These are phyloP conservation scores for Pseudocercospora eumusae DNA, from an alignment of 2,329 filamentous ascomycete species.

Conservation along the genomic window DNA sequence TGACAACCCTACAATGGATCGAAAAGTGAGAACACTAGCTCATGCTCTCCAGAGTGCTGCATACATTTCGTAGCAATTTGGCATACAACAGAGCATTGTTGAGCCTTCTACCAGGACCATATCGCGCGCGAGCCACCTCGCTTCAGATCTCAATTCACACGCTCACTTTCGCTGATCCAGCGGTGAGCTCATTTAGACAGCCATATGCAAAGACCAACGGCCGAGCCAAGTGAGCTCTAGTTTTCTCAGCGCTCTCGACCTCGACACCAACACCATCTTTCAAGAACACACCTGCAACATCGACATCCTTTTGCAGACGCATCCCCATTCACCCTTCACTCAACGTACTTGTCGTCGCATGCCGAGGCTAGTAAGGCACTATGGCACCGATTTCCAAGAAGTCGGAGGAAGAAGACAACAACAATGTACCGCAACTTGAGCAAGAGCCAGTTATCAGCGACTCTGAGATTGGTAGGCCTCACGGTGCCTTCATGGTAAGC, in stretches of 20 bases:
- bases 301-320: background rate
- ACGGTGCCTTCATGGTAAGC: background rate
- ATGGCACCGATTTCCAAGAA: conserved; percentile 5
- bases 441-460: conserved; percentile 8
- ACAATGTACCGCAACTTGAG: background rate
- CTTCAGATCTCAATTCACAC: background rate
- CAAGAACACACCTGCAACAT: background rate
- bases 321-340: background rate
- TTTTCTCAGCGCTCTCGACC: background rate
- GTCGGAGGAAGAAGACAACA: conserved; percentile 1
- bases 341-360: background rate
- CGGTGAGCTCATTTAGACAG: background rate
- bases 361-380: conserved; percentile 4
- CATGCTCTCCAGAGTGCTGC: background rate
- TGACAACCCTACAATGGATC: background rate
- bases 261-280: background rate
- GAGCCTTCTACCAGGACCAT: background rate
- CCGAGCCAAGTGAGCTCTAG: background rate
- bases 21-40: background rate
- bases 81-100: background rate
- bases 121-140: background rate
- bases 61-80: background rate
- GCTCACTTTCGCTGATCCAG: background rate
- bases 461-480: conserved; percentile 7
- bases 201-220: background rate